phyloP scores from a whole-genome alignment of 2,329 filamentous ascomycete species.

The Colletotrichum australisinense region DNA sequence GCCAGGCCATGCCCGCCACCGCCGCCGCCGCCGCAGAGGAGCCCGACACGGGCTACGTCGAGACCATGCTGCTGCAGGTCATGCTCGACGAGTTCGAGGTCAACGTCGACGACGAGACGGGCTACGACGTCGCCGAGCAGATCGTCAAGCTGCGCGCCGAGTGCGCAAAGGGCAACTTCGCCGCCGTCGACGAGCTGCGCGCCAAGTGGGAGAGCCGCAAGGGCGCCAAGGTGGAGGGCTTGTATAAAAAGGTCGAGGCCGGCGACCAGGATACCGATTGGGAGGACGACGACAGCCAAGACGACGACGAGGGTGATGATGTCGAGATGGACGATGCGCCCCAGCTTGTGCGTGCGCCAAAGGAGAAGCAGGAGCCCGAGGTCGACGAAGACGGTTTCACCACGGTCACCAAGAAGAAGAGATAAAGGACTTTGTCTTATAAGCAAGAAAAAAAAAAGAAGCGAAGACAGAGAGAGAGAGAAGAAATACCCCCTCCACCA shows the following conservation, averaged over 20 bases:
- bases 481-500: not conserved
- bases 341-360: slow-evolving; percentile 64
- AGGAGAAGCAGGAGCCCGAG: slow-evolving; percentile 75
- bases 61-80: slow-evolving; percentile 86
- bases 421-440: slow-evolving; percentile 49
- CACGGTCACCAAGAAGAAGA: slow-evolving; percentile 77
- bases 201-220: slow-evolving; percentile 71
- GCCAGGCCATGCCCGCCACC: slow-evolving; percentile 42
- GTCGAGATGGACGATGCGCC: slow-evolving; percentile 79
- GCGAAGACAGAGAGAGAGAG: not conserved
- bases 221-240: slow-evolving; percentile 65
- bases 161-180: slow-evolving; percentile 73
- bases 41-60: slow-evolving; percentile 82
- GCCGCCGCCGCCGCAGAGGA: slow-evolving; percentile 50
- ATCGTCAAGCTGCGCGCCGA: slow-evolving; percentile 77
- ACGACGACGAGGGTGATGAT: slow-evolving; percentile 62
- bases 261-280: slow-evolving; percentile 70
- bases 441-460: not conserved
- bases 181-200: slow-evolving; percentile 73
- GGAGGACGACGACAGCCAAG: slow-evolving; percentile 70
- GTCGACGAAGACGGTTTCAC: slow-evolving; percentile 87
- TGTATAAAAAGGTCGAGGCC: slow-evolving; percentile 67
- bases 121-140: slow-evolving; percentile 76
- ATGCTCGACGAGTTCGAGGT: slow-evolving; percentile 98
- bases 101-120: slow-evolving; percentile 90